Conservation (phyloP, 305 asterid genomes). For the Rubia peregrina region DNA sequence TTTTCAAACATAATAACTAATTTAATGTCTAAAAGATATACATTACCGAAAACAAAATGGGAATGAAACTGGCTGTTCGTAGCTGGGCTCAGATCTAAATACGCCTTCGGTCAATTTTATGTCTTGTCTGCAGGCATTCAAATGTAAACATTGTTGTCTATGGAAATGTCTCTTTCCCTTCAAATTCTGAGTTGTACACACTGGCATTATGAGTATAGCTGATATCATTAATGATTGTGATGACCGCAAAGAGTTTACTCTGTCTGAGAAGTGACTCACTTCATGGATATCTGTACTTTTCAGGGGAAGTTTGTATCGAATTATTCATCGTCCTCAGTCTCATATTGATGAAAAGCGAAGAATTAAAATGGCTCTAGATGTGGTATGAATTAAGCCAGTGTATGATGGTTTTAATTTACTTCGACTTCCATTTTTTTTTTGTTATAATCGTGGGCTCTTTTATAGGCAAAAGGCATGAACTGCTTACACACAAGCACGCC, state of each 20-base stretch:
- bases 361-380: conserved; percentile 98
- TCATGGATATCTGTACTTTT: conserved; percentile 22
- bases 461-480: conserved; percentile 98
- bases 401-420: conserved; percentile 5
- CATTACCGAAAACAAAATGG: background rate
- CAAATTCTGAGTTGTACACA: background rate
- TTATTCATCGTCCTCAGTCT: conserved; percentile 92
- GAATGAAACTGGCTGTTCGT: background rate
- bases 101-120: background rate
- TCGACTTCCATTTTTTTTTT: conserved; percentile 18
- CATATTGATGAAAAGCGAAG: conserved; percentile 94
- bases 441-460: conserved; percentile 23
- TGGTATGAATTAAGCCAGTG: conserved; percentile 43
- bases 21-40: background rate
- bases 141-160: background rate
- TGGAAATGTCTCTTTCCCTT: background rate
- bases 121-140: background rate
- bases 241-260: background rate
- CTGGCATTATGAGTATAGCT: background rate
- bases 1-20: background rate
- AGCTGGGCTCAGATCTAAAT: background rate
- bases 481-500: conserved; percentile 97
- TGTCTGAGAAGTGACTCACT: background rate
- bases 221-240: background rate
- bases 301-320: conserved; percentile 98